Evolutionary conservation across 2,329 filamentous ascomycete species (phyloP), one percentile per base, ranked within the genome.

Genomic region (Nemania sp.): DNA sequence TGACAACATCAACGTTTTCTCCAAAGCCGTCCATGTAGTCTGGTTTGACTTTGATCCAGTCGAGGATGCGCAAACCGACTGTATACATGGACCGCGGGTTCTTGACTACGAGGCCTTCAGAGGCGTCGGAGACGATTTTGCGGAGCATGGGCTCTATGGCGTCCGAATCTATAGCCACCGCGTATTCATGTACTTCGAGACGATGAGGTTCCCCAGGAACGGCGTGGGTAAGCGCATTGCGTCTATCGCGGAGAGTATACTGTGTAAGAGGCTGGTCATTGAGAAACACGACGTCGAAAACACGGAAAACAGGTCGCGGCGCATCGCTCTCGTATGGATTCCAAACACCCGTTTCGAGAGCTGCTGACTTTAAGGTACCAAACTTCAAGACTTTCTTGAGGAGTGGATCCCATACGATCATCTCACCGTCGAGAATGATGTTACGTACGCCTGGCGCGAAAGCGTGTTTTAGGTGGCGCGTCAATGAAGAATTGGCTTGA

Each of bases 11-110:
- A 3, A 99, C 82, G 0, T 88, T 90, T 72, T 97, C 93, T 57
- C 94, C 94, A 69, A 94, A 96, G 59, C 96, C 93, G 2, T 86
- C 86, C 92, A 97, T 97, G 71, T 99, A 99, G 61, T 99, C 94
- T 1, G 94, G 94, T 66, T 99, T 99, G 7, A 99, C 92, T 70
- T 99, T 99, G 74, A 97, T 88, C 94, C 94, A 99, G 71, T 96
- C 90, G 64, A 96, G 90, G 65, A 95, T 94, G 42, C 94, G 88
- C 62, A 90, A 89, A 66, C 96, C 96, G 8, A 97, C 79, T 6
- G 84, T 81, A 69, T 99, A 99, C 66, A 84, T 81, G 0, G 92
- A 96, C 5, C 88, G 81, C 6, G 94, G 94, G 59, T 96, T 97
- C 75, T 99, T 99, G 47, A 97, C 75, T 0, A 99, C 91, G 0